Percentiles rank a stretch among this genome's conserved stretches.
phyloP scores from a whole-genome alignment of 352 stramenopile genomes.

The Pythium dissotocum region DNA sequence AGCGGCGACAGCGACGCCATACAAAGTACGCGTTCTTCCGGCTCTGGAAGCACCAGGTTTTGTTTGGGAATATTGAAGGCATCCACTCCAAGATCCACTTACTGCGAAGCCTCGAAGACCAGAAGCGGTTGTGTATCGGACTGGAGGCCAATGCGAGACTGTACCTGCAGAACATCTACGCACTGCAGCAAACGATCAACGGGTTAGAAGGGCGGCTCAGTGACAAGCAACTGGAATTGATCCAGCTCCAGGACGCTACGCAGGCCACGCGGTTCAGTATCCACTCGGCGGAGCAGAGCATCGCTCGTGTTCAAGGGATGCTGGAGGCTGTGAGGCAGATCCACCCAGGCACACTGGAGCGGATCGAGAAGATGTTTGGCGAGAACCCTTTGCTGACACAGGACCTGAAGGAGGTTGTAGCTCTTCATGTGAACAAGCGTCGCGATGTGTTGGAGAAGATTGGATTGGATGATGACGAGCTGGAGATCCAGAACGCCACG shows the following conservation, averaged over 20 bases:
- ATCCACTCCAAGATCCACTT: conserved; percentile 69
- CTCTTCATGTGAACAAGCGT: conserved; percentile 48
- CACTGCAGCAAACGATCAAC: conserved; percentile 53
- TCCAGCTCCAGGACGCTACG: conserved; percentile 53
- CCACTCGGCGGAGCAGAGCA: conserved; percentile 72
- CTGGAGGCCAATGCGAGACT: conserved; percentile 58
- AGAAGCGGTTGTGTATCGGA: conserved; percentile 73
- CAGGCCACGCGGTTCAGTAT: conserved; percentile 69
- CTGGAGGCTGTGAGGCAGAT: conserved; percentile 66
- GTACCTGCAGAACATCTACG: conserved; percentile 64
- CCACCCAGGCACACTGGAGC: conserved; percentile 65
- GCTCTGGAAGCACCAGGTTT: conserved; percentile 75
- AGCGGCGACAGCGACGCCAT: conserved; percentile 56
- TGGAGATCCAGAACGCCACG: conserved; percentile 51
- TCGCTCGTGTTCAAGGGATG: conserved; percentile 69
- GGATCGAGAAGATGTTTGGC: conserved; percentile 67
- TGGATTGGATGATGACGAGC: conserved; percentile 51
- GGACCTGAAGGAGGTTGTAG: conserved; percentile 62
- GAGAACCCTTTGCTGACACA: conserved; percentile 67
- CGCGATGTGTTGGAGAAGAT: conserved; percentile 53
- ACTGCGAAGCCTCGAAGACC: conserved; percentile 66
- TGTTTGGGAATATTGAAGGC: conserved; percentile 71
- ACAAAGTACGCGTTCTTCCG: conserved; percentile 82
- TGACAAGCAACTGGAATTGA: conserved; percentile 69
- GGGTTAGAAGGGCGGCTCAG: conserved; percentile 57